Evolutionary conservation across 2,329 filamentous ascomycete genomes (phyloP).

Genomic region (Purpureocillium takamizusanense): DNA sequence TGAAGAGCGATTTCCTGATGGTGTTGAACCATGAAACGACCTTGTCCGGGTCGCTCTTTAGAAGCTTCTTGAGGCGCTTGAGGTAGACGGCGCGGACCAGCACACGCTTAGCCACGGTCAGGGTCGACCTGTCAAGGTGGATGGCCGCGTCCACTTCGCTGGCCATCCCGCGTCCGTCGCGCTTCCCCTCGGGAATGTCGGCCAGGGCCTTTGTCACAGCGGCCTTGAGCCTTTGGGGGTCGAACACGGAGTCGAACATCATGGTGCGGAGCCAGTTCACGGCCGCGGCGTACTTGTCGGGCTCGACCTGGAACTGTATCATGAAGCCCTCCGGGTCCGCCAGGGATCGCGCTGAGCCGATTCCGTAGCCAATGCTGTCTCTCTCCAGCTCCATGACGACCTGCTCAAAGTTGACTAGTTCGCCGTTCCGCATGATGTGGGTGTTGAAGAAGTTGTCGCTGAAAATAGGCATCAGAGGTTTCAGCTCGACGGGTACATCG

Average conservation of each 20-base stretch:
- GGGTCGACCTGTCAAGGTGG: slow-evolving; percentile 68
- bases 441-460: slow-evolving; percentile 92
- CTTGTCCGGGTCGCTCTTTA: slow-evolving; percentile 65
- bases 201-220: slow-evolving; percentile 73
- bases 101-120: slow-evolving; percentile 68
- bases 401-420: slow-evolving; percentile 78
- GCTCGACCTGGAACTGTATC: slow-evolving; percentile 78
- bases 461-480: slow-evolving; percentile 78
- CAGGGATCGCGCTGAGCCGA: slow-evolving; percentile 58
- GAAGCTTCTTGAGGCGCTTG: slow-evolving; percentile 71
- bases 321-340: slow-evolving; percentile 75
- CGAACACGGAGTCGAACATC: slow-evolving; percentile 84
- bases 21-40: slow-evolving; percentile 72
- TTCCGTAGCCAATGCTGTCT: slow-evolving; percentile 77
- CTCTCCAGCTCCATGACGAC: slow-evolving; percentile 86
- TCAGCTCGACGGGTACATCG: slow-evolving; percentile 67
- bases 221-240: slow-evolving; percentile 56
- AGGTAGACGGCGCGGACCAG: slow-evolving; percentile 84
- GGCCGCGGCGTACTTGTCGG: slow-evolving; percentile 73
- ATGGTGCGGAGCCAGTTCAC: slow-evolving; percentile 80
- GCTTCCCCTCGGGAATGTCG: slow-evolving; percentile 86
- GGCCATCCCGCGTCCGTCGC: slow-evolving; percentile 65
- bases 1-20: slow-evolving; percentile 67
- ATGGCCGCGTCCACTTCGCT: slow-evolving; percentile 64
- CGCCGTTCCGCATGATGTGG: slow-evolving; percentile 68